Conservation (phyloP, 2,329 filamentous ascomycete genomes). For the Aureobasidium sp. region DNA sequence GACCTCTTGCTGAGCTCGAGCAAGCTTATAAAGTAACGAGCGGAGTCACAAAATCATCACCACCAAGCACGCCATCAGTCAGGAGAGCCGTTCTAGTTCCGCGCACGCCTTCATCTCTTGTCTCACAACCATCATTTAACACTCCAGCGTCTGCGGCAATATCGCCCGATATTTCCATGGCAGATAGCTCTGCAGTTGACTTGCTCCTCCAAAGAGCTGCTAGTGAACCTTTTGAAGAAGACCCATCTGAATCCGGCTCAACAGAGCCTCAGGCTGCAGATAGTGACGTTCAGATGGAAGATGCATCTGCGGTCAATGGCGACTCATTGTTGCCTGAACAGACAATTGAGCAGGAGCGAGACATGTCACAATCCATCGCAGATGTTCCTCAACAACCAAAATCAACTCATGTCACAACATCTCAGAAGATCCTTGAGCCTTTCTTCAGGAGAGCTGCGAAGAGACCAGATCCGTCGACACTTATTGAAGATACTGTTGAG, state of each 20-base stretch:
- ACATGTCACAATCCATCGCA: background rate
- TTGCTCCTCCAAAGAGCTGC: conserved; percentile 1
- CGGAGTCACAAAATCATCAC: background rate
- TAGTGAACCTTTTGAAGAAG: background rate
- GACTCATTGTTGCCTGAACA: background rate
- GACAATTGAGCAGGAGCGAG: background rate
- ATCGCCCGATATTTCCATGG: background rate
- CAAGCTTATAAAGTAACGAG: background rate
- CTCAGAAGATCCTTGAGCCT: background rate
- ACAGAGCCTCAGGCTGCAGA: background rate
- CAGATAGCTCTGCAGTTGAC: background rate
- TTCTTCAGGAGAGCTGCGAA: conserved; percentile 8
- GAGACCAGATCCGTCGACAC: background rate
- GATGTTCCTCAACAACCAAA: background rate
- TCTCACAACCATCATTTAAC: background rate
- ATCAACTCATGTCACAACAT: background rate
- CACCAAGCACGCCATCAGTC: background rate
- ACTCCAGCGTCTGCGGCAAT: background rate
- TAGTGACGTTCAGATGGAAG: background rate
- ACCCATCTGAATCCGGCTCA: background rate
- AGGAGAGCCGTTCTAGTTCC: background rate
- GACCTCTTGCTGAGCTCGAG: conserved; percentile 1
- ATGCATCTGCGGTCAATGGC: background rate
- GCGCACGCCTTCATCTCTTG: background rate
- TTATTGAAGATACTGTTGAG: background rate